Evolutionary conservation across 2,329 filamentous ascomycete species (phyloP), one percentile per base, ranked within the genome.

Genomic region (Phialocephala sp.): DNA sequence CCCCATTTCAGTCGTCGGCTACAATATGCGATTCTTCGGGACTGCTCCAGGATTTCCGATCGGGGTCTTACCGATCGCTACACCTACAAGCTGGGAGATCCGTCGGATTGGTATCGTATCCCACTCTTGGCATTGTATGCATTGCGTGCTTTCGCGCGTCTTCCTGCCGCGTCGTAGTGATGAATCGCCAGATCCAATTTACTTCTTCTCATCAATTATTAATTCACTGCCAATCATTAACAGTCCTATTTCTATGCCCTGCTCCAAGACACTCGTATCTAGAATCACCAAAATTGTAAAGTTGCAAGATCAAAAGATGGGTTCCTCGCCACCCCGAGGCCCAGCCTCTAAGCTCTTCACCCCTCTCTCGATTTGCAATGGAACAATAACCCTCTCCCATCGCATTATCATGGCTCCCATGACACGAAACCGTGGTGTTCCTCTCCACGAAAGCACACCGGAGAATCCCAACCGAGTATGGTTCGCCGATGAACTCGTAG

Each of bases 331-430:
- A 37, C 55, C 61, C 18, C 61, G 45, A 43, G 62, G 62, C n/a
- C 3, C 55, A 20, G 15, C 56, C 32, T 62, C 63, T 14, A 59
- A 52, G 20, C 77, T 82, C 9, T 82, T 82, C 68, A 69, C 75
- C 24, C 78, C 80, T 0, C 63, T 81, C 45, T 74, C 72, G 43
- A 70, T 81, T 4, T 80, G 80, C 66, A 74, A 61, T 37, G 59
- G 52, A 20, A 50, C 18, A 36, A 43, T 61, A 5, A 62, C 39
- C 9, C 80, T 87, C 41, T 77, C 80, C 56, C 83, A 86, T 71
- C 80, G 84, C 56, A 73, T 87, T 20, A 76, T 84, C 52, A 75
- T 84, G 71, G 82, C 84, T 0, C 83, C 66, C 32, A 70, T 68
- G 62, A 59, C 50, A 9, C 68, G 56, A 24, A 67, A 66, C 41